A percentile compares a stretch with the other conserved stretches of the same genome.
phyloP scores from a whole-genome alignment of 768 basidiomycete genomes.

The Phaeolepiota aurea region DNA sequence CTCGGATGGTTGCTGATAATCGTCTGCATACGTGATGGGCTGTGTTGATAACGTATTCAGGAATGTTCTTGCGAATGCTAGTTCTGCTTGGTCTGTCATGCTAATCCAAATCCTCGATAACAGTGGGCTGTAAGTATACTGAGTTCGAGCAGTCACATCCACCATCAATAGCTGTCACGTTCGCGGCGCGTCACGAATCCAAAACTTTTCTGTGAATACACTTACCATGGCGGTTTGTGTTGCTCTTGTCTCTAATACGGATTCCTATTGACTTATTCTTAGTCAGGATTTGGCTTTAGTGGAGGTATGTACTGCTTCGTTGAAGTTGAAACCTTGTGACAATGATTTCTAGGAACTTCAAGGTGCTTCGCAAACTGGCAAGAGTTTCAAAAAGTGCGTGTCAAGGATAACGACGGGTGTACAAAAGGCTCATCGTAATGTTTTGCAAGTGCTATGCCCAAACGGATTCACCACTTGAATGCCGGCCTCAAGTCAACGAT shows the following conservation, averaged over 20 bases:
- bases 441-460: slow-evolving; percentile 85
- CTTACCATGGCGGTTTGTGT: slow-evolving; percentile 28
- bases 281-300: slow-evolving; percentile 40
- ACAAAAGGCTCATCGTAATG: background rate
- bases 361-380: slow-evolving; percentile 92
- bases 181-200: slow-evolving; percentile 3
- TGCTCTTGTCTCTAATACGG: background rate
- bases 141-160: too few species aligned
- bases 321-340: too few species aligned
- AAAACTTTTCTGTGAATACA: slow-evolving; percentile 9
- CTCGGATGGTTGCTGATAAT: slow-evolving; percentile 67
- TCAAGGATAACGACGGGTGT: too few species aligned
- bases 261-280: slow-evolving; percentile 3
- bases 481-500: slow-evolving; percentile 67
- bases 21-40: slow-evolving; percentile 61
- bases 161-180: slow-evolving; percentile 4
- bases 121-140: too few species aligned
- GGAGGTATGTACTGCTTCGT: slow-evolving; percentile 32
- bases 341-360: slow-evolving; percentile 75
- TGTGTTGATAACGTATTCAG: slow-evolving; percentile 56
- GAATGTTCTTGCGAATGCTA: slow-evolving; percentile 60
- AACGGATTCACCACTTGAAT: slow-evolving; percentile 68
- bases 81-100: slow-evolving; percentile 50
- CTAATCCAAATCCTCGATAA: too few species aligned
- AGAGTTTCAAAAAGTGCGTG: slow-evolving; percentile 65